A percentile compares a stretch with the other conserved stretches of the same genome.
These are phyloP conservation scores for Entomophthora muscae DNA, from an alignment of 371 early-diverging fungal species.

Conservation along the genomic window DNA sequence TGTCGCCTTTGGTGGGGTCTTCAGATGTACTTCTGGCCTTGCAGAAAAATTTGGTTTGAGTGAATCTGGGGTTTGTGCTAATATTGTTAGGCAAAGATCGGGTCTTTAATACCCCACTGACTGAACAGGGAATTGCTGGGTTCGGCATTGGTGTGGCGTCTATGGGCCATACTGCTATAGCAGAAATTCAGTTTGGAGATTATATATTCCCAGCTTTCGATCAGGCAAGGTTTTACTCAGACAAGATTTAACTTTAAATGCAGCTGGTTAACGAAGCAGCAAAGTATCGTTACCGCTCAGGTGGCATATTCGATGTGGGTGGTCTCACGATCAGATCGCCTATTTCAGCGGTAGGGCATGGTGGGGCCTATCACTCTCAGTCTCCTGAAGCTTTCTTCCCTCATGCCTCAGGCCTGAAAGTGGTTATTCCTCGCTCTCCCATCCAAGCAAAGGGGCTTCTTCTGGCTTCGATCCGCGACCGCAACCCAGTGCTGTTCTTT, in stretches of 20 bases:
- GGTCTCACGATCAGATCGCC: constrained; percentile 88
- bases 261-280: constrained; percentile 93
- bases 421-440: constrained; percentile 86
- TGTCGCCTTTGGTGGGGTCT: constrained; percentile 95
- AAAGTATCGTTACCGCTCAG: constrained; percentile 91
- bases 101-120: constrained; percentile 93
- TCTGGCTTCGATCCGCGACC: constrained; percentile 79
- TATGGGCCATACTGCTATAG: constrained; percentile 91
- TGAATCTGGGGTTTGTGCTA: background rate
- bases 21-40: constrained; percentile 85
- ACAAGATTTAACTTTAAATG: background rate
- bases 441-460: constrained; percentile 94
- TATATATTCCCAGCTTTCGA: constrained; percentile 97
- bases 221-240: constrained; percentile 34
- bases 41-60: constrained; percentile 66
- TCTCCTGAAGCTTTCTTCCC: constrained; percentile 91
- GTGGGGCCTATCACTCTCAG: constrained; percentile 93
- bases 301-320: constrained; percentile 79
- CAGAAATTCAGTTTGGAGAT: constrained; percentile 97
- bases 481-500: constrained; percentile 88
- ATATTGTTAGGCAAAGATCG: constrained; percentile 39
- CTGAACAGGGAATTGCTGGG: constrained; percentile 93
- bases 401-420: constrained; percentile 85
- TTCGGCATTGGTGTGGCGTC: constrained; percentile 96
- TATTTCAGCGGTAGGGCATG: constrained; percentile 92